Evolutionary conservation across 2,329 filamentous ascomycete genomes (phyloP).

Genomic region (Metarhizium anisopliae): DNA sequence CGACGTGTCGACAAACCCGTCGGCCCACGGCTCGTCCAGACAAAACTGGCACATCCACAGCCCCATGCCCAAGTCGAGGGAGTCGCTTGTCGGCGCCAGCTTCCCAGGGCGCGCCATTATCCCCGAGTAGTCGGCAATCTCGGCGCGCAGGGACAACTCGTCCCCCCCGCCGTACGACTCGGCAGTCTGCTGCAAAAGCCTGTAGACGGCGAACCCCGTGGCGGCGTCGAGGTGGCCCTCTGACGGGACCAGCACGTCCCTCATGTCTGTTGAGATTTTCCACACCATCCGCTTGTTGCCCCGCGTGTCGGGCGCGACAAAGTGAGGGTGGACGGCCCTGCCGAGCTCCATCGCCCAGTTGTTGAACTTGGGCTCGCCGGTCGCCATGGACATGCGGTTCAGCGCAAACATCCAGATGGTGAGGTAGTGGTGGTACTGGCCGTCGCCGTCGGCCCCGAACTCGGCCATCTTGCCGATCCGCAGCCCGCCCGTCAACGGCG

Average conservation of each 20-base stretch:
- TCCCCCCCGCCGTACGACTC: constrained; percentile 9
- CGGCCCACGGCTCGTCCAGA: constrained; percentile 38
- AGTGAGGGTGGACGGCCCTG: constrained; percentile 41
- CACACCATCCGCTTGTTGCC: constrained; percentile 35
- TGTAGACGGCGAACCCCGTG: constrained; percentile 42
- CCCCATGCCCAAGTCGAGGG: constrained; percentile 51
- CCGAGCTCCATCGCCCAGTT: constrained; percentile 42
- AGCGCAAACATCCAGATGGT: constrained; percentile 56
- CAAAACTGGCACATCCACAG: constrained; percentile 48
- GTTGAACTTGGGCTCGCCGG: constrained; percentile 37
- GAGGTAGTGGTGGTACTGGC: constrained; percentile 54
- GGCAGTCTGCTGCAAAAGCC: constrained; percentile 35
- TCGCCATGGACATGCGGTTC: constrained; percentile 41
- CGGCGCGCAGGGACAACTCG: constrained; percentile 25
- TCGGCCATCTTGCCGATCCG: constrained; percentile 47
- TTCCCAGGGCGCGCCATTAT: constrained; percentile 33
- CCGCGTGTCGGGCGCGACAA: constrained; percentile 26
- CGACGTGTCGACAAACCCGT: constrained; percentile 21
- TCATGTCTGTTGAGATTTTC: constrained; percentile 45
- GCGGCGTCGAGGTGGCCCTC: constrained; percentile 49
- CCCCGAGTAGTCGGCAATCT: constrained; percentile 42
- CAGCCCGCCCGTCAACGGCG: constrained; percentile 44
- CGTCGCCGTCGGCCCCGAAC: constrained; percentile 41
- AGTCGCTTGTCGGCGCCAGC: constrained; percentile 36
- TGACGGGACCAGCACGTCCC: constrained; percentile 33